phyloP scores from a whole-genome alignment of 768 basidiomycete species.

The Phaeotremella skinneri region DNA sequence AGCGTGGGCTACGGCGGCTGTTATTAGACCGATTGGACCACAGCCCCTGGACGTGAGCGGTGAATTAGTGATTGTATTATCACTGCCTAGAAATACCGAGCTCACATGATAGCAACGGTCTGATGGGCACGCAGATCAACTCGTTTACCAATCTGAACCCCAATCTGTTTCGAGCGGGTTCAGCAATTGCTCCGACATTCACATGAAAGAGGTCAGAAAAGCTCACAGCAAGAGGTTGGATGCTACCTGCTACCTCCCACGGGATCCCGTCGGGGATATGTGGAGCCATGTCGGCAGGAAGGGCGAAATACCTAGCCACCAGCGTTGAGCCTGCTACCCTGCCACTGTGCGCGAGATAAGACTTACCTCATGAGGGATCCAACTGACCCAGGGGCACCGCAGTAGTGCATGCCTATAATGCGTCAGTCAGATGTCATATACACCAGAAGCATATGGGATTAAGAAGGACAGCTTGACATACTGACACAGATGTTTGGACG shows the following conservation, averaged over 20 bases:
- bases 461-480: conserved; percentile 11
- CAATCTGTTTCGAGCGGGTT: conserved; percentile 23
- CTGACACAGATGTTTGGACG: conserved; percentile 40
- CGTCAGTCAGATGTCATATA: conserved; percentile 1
- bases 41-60: conserved; percentile 29
- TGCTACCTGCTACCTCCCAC: conserved; percentile 43
- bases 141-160: conserved; percentile 44
- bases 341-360: neutral
- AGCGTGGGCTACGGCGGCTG: conserved; percentile 47
- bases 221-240: conserved; percentile 46
- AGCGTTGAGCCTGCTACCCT: neutral
- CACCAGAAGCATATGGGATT: neutral
- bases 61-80: conserved; percentile 2
- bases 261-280: conserved; percentile 40
- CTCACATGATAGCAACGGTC: conserved; percentile 45
- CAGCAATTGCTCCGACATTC: neutral
- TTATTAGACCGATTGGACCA: conserved; percentile 46
- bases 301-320: conserved; percentile 31
- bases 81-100: neutral
- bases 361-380: conserved; percentile 38
- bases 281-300: conserved; percentile 46
- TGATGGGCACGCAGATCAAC: conserved; percentile 39
- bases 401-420: conserved; percentile 35
- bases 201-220: neutral
- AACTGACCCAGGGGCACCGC: conserved; percentile 45